Evolutionary conservation across 1,284 basidiomycete genomes (phyloP).

Genomic region (Anthracocystis panici-leucophaei): DNA sequence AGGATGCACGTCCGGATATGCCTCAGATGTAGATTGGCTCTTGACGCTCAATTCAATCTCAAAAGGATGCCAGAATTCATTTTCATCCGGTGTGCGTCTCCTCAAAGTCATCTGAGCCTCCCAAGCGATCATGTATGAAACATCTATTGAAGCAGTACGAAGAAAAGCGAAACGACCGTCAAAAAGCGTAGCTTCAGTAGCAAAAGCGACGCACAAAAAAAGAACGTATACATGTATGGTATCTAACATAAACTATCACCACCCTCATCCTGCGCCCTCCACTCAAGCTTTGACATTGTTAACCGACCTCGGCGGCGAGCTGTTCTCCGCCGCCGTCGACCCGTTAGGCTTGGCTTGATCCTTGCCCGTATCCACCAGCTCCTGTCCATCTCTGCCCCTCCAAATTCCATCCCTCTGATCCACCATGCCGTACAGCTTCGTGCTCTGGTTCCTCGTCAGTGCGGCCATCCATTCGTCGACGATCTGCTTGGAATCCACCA

Average conservation of each 20-base stretch:
- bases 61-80: neutral
- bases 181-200: neutral
- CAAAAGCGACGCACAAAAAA: neutral
- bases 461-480: conserved; percentile 78
- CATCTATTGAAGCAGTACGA: neutral
- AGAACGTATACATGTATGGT: neutral
- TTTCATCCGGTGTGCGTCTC: neutral
- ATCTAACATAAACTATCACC: neutral
- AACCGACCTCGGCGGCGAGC: neutral
- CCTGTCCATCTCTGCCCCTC: conserved; percentile 73
- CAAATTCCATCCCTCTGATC: conserved; percentile 78
- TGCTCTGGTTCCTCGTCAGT: conserved; percentile 79
- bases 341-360: conserved; percentile 23
- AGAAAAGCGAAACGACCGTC: neutral
- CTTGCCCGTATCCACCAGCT: conserved; percentile 60
- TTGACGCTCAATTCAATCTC: neutral
- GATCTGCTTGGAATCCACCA: conserved; percentile 77
- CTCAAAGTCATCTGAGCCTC: neutral
- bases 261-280: neutral
- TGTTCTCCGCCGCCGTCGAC: neutral
- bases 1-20: conserved; percentile 48
- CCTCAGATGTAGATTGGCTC: conserved; percentile 38
- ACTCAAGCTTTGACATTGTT: neutral
- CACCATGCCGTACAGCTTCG: conserved; percentile 76
- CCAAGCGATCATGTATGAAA: too few relatives aligned